These are phyloP conservation scores for Macrotyloma uniflorum DNA, from an alignment of 306 rosid genomes.

Conservation along the genomic window DNA sequence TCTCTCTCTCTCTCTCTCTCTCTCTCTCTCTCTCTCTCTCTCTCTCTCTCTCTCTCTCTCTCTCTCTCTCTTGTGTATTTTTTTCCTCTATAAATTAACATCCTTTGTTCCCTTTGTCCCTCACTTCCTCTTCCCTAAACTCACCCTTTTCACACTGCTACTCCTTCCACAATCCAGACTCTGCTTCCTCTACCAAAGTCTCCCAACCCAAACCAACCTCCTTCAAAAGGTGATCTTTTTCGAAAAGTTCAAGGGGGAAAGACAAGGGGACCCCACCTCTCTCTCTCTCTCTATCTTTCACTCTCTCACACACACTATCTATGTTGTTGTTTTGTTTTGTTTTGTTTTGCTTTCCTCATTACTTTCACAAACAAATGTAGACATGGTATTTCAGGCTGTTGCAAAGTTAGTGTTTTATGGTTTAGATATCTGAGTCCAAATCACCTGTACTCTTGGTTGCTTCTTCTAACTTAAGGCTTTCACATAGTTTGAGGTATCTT, in stretches of 20 bases:
- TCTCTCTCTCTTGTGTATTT: neutral
- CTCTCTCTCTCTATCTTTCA: conserved; percentile 39
- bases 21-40: neutral
- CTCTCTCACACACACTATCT: neutral
- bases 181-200: conserved; percentile 38
- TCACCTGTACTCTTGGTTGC: conserved; percentile 22
- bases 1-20: neutral
- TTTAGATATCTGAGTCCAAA: conserved; percentile 22
- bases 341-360: conserved; percentile 2
- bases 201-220: conserved; percentile 24
- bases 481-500: conserved; percentile 35
- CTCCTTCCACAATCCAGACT: conserved; percentile 42
- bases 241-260: conserved; percentile 47
- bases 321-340: neutral
- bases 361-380: conserved; percentile 52
- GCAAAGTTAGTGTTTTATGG: conserved; percentile 15
- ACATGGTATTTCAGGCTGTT: conserved; percentile 42
- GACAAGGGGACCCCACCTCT: conserved; percentile 51
- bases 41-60: neutral
- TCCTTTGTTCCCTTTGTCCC: conserved; percentile 66
- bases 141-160: conserved; percentile 28
- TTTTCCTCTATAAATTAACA: conserved; percentile 79
- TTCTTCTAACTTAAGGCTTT: conserved; percentile 33
- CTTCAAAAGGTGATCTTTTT: conserved; percentile 77
- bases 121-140: conserved; percentile 43